These are phyloP conservation scores for Zygosaccharomyces bailii DNA, from an alignment of 805 yeast species.

Conservation along the genomic window DNA sequence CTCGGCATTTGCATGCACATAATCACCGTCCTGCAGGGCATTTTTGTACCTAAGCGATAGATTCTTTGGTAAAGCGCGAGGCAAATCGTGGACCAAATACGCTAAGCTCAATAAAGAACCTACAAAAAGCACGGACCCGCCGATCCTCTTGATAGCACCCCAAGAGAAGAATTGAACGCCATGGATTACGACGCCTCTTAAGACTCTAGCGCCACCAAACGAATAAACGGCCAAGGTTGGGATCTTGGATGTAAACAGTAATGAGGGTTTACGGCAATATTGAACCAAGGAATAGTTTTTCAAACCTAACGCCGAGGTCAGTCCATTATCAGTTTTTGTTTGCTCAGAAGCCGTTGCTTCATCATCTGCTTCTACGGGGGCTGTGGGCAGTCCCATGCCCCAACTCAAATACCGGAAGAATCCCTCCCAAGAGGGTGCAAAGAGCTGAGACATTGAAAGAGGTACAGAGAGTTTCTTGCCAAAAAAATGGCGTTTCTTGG, in stretches of 20 bases:
- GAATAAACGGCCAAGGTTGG: conserved; percentile 37
- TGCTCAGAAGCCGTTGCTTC: conserved; percentile 7
- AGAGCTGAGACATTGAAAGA: conserved; percentile 66
- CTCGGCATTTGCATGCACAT: conserved; percentile 70
- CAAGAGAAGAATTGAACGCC: conserved; percentile 39
- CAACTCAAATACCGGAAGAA: conserved; percentile 41
- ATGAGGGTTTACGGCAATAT: conserved; percentile 34
- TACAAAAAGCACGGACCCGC: conserved; percentile 51
- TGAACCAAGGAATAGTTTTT: conserved; percentile 24
- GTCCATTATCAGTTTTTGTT: conserved; percentile 1
- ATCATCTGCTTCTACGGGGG: conserved; percentile 8
- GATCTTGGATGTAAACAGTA: conserved; percentile 34
- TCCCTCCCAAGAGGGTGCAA: conserved; percentile 71
- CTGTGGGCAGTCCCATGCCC: conserved; percentile 39
- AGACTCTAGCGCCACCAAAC: conserved; percentile 40
- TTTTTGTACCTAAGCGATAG: conserved; percentile 65
- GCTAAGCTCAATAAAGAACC: conserved; percentile 52
- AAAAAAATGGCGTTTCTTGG: conserved; percentile 62
- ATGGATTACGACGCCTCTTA: conserved; percentile 37
- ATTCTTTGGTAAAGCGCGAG: conserved; percentile 83
- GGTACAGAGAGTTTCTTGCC: conserved; percentile 56
- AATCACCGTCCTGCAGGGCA: conserved; percentile 66
- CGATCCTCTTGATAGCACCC: conserved; percentile 42
- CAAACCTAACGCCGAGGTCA: conserved; percentile 23
- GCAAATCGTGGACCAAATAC: conserved; percentile 75